Evolutionary conservation across 495 filamentous ascomycete species (phyloP).

Genomic region (Penicillium waksmanii): DNA sequence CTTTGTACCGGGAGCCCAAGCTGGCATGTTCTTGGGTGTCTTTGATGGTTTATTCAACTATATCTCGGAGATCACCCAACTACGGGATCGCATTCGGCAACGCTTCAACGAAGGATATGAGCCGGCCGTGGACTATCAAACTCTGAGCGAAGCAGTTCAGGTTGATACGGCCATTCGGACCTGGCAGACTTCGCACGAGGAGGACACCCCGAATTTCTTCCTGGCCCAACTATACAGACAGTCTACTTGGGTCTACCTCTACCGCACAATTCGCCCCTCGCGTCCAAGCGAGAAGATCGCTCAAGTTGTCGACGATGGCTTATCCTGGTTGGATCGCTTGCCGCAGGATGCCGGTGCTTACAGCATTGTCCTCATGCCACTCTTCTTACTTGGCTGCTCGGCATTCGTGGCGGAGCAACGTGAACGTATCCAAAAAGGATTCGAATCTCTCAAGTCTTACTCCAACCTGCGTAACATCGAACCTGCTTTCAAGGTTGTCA

Average conservation of each 20-base stretch:
- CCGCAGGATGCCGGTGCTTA: constrained; percentile 67
- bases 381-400: constrained; percentile 86
- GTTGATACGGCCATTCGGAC: constrained; percentile 77
- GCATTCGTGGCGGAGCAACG: constrained; percentile 73
- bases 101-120: constrained; percentile 65
- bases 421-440: constrained; percentile 67
- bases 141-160: constrained; percentile 71
- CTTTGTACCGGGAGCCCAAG: constrained; percentile 73
- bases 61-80: constrained; percentile 76
- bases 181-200: constrained; percentile 74
- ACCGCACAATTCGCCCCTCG: constrained; percentile 81
- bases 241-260: constrained; percentile 89
- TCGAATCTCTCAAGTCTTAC: constrained; percentile 73
- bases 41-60: constrained; percentile 83
- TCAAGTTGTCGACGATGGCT: constrained; percentile 76
- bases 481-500: constrained; percentile 73
- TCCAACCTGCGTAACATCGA: constrained; percentile 82
- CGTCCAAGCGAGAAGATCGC: constrained; percentile 68
- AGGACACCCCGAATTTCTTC: constrained; percentile 72
- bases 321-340: constrained; percentile 64
- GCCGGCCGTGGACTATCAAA: constrained; percentile 74
- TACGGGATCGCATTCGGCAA: constrained; percentile 75
- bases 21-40: constrained; percentile 78
- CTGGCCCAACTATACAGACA: constrained; percentile 84
- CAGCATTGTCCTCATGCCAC: constrained; percentile 83